phyloP scores from a whole-genome alignment of 2,329 filamentous ascomycete genomes.

The Cordyceps cateniannulata region DNA sequence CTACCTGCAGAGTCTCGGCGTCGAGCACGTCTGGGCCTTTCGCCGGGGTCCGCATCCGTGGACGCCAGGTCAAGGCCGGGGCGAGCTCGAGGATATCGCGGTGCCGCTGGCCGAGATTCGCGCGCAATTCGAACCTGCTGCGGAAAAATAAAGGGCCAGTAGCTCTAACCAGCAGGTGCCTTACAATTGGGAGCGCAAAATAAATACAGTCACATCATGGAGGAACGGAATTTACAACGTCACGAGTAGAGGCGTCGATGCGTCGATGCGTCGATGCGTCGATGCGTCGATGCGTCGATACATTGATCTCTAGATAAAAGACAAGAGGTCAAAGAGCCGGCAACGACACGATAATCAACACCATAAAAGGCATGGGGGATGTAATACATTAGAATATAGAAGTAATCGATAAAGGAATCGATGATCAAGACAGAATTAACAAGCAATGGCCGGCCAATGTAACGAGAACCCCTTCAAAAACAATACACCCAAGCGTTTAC shows the following conservation, averaged over 20 bases:
- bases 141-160: background rate
- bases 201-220: too few relatives aligned
- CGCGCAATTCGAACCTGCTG: conserved; percentile 19
- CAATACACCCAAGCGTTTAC: background rate
- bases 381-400: conserved; percentile 17
- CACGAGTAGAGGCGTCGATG: too few relatives aligned
- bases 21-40: conserved; percentile 56
- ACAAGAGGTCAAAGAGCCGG: too few relatives aligned
- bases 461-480: background rate
- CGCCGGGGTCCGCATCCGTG: conserved; percentile 30
- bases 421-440: background rate
- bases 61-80: conserved; percentile 24
- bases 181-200: too few relatives aligned
- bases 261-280: too few relatives aligned
- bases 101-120: conserved; percentile 37
- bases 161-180: too few relatives aligned
- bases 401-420: background rate
- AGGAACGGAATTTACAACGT: too few relatives aligned
- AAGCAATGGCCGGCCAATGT: background rate
- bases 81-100: conserved; percentile 34
- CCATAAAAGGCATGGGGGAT: conserved; percentile 18
- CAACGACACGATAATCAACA: conserved; percentile 8
- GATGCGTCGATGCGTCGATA: too few relatives aligned
- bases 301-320: too few relatives aligned
- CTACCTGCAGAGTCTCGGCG: conserved; percentile 62